Percentiles rank a stretch among this genome's conserved stretches.
phyloP scores from a whole-genome alignment of 495 filamentous ascomycete genomes.

The Penicillium pancosmium region DNA sequence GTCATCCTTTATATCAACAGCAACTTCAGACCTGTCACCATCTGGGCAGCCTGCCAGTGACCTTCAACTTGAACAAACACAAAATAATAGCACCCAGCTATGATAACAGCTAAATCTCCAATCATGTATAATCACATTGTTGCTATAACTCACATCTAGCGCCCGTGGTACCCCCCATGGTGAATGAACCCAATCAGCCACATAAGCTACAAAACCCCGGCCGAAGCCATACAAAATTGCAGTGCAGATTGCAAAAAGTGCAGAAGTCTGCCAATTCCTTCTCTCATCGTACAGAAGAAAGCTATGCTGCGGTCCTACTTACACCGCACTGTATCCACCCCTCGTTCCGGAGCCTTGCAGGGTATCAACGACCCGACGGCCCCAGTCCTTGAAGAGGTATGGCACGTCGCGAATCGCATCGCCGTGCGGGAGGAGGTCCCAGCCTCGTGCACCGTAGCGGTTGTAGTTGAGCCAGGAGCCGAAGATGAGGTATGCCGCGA shows the following conservation, averaged over 20 bases:
- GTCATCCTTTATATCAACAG: too few species aligned
- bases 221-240: conserved; percentile 1
- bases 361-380: conserved; percentile 73
- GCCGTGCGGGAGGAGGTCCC: conserved; percentile 92
- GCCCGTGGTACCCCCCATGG: too few species aligned
- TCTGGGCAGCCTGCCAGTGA: too few species aligned
- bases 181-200: too few species aligned
- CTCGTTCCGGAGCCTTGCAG: conserved; percentile 78
- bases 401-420: conserved; percentile 91
- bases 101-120: too few species aligned
- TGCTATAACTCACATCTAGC: too few species aligned
- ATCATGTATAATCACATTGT: too few species aligned
- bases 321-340: conserved; percentile 95
- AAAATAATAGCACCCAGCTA: too few species aligned
- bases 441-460: conserved; percentile 90
- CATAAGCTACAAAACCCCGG: not conserved
- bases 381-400: conserved; percentile 90
- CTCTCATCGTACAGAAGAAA: not conserved
- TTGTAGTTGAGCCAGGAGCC: conserved; percentile 99
- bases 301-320: conserved; percentile 11
- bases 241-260: not conserved
- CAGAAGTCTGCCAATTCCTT: not conserved
- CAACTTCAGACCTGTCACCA: too few species aligned
- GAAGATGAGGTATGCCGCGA: conserved; percentile 93
- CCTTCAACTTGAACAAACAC: too few species aligned